Percentiles rank a stretch among this genome's conserved stretches.
Conservation (phyloP, 1,284 basidiomycete genomes). For the Irpex lacteus region DNA sequence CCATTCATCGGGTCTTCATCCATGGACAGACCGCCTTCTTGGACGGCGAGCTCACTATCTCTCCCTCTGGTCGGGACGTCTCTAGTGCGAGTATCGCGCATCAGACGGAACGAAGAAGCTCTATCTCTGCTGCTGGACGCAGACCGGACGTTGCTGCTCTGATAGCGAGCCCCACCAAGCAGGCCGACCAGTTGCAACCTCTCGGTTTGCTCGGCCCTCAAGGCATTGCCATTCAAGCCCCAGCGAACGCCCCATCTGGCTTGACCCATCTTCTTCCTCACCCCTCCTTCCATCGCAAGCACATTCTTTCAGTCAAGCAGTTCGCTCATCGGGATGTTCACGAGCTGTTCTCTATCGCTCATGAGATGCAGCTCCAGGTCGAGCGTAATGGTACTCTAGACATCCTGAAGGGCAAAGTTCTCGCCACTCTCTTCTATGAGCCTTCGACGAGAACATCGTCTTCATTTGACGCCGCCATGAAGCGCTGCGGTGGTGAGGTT, state of each 20-base stretch:
- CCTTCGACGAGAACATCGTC: conserved; percentile 94
- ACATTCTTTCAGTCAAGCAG: conserved; percentile 95
- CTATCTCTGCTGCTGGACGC: conserved; percentile 23
- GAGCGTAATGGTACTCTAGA: conserved; percentile 91
- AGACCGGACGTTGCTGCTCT: conserved; percentile 14
- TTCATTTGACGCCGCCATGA: conserved; percentile 99
- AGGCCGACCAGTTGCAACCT: conserved; percentile 8
- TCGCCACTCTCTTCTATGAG: conserved; percentile 98
- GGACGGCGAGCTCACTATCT: conserved; percentile 77
- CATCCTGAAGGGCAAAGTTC: conserved; percentile 86
- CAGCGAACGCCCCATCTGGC: conserved; percentile 38
- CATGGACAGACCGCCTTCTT: conserved; percentile 92
- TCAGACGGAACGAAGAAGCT: conserved; percentile 30
- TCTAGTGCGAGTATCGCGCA: conserved; percentile 67
- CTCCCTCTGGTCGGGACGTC: conserved; percentile 76
- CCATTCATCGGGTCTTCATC: conserved; percentile 89
- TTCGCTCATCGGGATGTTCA: conserved; percentile 91
- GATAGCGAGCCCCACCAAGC: conserved; percentile 15
- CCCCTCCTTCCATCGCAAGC: conserved; percentile 79
- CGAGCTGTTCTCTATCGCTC: conserved; percentile 91
- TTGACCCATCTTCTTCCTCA: conserved; percentile 49
- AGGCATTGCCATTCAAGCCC: conserved; percentile 24
- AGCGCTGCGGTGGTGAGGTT: conserved; percentile 94
- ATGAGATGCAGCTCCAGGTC: conserved; percentile 95
- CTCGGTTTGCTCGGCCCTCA: conserved; percentile 8